Percentiles rank a stretch among this genome's conserved stretches.
These are phyloP conservation scores for Athelia psychrophila DNA, from an alignment of 1,284 basidiomycete species.

Conservation along the genomic window DNA sequence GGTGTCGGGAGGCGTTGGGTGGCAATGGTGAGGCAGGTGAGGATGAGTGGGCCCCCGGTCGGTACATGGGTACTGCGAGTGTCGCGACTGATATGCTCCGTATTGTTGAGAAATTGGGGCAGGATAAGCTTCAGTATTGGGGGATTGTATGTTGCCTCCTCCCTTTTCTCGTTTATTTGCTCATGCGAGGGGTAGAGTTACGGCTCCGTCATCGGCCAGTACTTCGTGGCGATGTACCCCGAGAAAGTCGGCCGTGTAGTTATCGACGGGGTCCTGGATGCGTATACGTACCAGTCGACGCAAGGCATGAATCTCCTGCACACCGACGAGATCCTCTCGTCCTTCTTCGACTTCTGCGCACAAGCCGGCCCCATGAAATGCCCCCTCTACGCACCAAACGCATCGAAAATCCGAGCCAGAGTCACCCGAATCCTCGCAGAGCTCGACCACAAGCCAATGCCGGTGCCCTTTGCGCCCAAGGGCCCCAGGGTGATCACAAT, in stretches of 20 bases:
- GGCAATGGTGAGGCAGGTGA: background rate
- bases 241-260: conserved; percentile 15
- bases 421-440: conserved; percentile 2
- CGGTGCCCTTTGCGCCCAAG: background rate
- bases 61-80: conserved; percentile 12
- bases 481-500: background rate
- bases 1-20: background rate
- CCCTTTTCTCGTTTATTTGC: background rate
- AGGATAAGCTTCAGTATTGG: conserved; percentile 24
- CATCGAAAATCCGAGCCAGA: conserved; percentile 10
- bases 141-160: conserved; percentile 17
- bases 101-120: conserved; percentile 20
- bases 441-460: background rate
- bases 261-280: conserved; percentile 11
- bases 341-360: conserved; percentile 14
- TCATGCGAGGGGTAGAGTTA: conserved; percentile 10
- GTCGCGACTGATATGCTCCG: conserved; percentile 24
- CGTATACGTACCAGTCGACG: conserved; percentile 12
- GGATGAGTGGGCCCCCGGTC: conserved; percentile 2
- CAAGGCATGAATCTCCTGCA: conserved; percentile 13
- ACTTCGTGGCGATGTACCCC: conserved; percentile 24
- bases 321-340: conserved; percentile 10
- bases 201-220: conserved; percentile 18
- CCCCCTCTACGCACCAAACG: conserved; percentile 11
- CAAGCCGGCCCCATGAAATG: conserved; percentile 13